Evolutionary conservation across 495 filamentous ascomycete genomes (phyloP).

Genomic region (Aspergillus saccharolyticus): DNA sequence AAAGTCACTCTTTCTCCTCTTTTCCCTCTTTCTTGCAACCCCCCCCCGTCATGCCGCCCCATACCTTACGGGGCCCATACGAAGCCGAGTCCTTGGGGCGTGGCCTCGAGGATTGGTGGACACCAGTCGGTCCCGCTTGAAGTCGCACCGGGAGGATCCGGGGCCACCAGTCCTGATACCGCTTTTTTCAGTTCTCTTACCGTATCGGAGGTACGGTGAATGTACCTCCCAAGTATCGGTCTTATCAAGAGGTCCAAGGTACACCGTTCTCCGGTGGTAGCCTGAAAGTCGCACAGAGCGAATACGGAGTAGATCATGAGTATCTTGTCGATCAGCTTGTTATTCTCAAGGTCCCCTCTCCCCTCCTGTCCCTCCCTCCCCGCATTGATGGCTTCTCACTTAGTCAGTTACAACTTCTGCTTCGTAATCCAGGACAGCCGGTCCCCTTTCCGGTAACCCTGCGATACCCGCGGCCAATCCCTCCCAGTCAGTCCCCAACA

Average conservation of each 20-base stretch:
- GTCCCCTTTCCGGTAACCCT: no score
- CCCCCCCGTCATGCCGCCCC: constrained; percentile 1
- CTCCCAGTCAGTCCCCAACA: neutral
- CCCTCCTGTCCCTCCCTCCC: neutral
- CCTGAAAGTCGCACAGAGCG: neutral
- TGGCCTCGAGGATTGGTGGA: constrained; percentile 25
- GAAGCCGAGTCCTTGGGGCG: constrained; percentile 10
- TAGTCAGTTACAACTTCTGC: no score
- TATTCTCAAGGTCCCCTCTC: neutral
- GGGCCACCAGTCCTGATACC: constrained; percentile 8
- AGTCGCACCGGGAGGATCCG: constrained; percentile 24
- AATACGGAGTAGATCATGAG: neutral
- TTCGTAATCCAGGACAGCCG: no score
- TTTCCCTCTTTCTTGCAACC: neutral
- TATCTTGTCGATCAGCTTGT: no score
- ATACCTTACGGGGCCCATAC: constrained; percentile 9
- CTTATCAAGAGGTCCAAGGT: neutral
- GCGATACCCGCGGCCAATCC: neutral
- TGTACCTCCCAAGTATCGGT: neutral
- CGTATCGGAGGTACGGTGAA: neutral
- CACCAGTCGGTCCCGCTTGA: constrained; percentile 5
- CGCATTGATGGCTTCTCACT: neutral
- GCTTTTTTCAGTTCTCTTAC: neutral
- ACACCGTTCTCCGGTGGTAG: neutral
- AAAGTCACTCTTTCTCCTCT: neutral